Evolutionary conservation across 2,329 filamentous ascomycete species (phyloP).

Genomic region (Xylaria sp.): DNA sequence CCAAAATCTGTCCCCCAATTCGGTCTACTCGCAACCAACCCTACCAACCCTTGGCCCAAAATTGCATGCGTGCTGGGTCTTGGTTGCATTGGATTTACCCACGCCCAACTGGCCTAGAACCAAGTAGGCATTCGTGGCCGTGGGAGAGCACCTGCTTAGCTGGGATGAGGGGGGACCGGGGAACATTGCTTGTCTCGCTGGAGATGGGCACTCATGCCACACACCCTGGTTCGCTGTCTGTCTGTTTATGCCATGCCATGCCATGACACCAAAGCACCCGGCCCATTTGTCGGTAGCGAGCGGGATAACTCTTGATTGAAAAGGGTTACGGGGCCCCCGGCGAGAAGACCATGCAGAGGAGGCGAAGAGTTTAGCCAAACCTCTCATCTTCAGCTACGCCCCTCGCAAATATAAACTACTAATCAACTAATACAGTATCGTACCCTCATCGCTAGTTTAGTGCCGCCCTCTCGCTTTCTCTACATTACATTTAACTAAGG

Average conservation of each 20-base stretch:
- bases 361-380: constrained; percentile 22
- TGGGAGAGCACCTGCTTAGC: constrained; percentile 4
- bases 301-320: constrained; percentile 10
- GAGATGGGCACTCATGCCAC: not conserved
- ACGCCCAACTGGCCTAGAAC: constrained; percentile 31
- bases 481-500: not conserved
- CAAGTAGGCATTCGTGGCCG: not conserved
- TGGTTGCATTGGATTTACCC: constrained; percentile 30
- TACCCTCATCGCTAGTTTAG: not conserved
- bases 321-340: constrained; percentile 20
- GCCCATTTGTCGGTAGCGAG: not conserved
- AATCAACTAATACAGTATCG: not conserved
- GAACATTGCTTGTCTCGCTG: not conserved
- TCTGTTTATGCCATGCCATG: not conserved
- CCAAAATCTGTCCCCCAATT: constrained; percentile 28
- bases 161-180: not conserved
- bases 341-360: constrained; percentile 5
- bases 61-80: constrained; percentile 26
- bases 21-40: constrained; percentile 20
- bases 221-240: not conserved
- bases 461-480: not conserved
- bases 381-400: not conserved
- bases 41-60: constrained; percentile 21
- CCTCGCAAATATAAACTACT: not conserved
- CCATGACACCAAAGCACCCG: constrained; percentile 7